phyloP scores from a whole-genome alignment of 768 basidiomycete species.

The Heimioporus sp. region DNA sequence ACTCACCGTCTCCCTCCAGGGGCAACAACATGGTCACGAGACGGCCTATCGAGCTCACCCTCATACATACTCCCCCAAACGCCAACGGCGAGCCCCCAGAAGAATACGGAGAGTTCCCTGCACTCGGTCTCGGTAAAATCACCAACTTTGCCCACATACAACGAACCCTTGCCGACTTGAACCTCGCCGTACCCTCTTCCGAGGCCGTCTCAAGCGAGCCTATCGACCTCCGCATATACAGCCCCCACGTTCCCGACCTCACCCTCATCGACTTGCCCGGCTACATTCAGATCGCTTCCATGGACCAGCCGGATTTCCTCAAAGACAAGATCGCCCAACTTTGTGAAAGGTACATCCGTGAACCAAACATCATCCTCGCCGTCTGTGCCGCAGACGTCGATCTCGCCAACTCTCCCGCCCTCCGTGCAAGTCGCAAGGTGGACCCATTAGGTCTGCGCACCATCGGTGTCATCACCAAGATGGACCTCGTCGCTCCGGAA shows the following conservation, averaged over 20 bases:
- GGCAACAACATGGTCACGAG: conserved; percentile 99
- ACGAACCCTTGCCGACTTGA: conserved; percentile 89
- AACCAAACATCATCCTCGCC: conserved; percentile 99
- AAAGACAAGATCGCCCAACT: conserved; percentile 88
- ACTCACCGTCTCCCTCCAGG: conserved; percentile 40
- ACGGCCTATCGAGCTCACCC: conserved; percentile 95
- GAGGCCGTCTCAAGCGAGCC: conserved; percentile 93
- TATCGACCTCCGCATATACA: conserved; percentile 96
- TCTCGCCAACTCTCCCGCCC: conserved; percentile 94
- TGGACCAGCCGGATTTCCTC: conserved; percentile 93
- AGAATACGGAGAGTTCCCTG: conserved; percentile 95
- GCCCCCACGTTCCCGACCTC: conserved; percentile 93
- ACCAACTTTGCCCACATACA: conserved; percentile 92
- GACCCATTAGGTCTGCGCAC: conserved; percentile 95
- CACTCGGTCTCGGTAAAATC: conserved; percentile 84
- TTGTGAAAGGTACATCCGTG: conserved; percentile 97
- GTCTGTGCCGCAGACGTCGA: conserved; percentile 99
- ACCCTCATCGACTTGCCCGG: conserved; percentile 97
- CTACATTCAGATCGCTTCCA: conserved; percentile 90
- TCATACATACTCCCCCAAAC: conserved; percentile 79
- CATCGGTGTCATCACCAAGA: conserved; percentile 97
- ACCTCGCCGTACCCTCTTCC: conserved; percentile 85
- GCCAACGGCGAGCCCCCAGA: conserved; percentile 50
- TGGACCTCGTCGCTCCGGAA: conserved; percentile 92
- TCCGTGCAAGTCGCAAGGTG: conserved; percentile 89